phyloP scores from a whole-genome alignment of 768 basidiomycete genomes.

The Clitopilus hobsonii region DNA sequence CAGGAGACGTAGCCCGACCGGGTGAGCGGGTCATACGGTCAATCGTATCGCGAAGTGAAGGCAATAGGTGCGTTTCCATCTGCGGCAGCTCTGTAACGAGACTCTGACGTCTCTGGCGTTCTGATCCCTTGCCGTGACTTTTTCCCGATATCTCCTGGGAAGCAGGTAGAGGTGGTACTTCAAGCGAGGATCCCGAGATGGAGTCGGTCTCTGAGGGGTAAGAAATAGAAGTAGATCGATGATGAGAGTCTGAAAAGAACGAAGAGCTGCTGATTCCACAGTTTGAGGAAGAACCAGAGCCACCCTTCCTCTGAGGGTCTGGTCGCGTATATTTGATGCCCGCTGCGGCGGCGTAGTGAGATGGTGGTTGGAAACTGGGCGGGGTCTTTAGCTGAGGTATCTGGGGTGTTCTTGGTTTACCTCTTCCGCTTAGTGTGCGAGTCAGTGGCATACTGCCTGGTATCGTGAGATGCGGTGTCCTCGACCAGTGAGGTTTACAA shows the following conservation, averaged over 20 bases:
- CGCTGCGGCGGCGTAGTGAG: constrained; percentile 52
- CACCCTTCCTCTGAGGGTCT: background rate
- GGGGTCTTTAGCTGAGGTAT: constrained; percentile 18
- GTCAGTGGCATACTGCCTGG: constrained; percentile 15
- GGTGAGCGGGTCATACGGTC: constrained; percentile 67
- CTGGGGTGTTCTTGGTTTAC: constrained; percentile 38
- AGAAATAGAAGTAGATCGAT: constrained; percentile 16
- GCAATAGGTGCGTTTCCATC: constrained; percentile 61
- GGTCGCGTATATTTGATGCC: constrained; percentile 19
- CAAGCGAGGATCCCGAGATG: constrained; percentile 26
- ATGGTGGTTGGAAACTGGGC: constrained; percentile 45
- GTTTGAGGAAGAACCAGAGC: constrained; percentile 7
- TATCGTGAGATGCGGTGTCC: background rate
- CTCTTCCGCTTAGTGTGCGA: constrained; percentile 21
- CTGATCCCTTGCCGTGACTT: constrained; percentile 5
- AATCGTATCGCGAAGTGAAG: constrained; percentile 68
- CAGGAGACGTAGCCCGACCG: constrained; percentile 18
- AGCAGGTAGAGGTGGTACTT: constrained; percentile 17
- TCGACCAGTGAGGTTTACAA: no score
- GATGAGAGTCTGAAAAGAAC: constrained; percentile 6
- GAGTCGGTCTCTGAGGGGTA: constrained; percentile 17
- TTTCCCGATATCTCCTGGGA: constrained; percentile 7
- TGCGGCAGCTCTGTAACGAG: constrained; percentile 50
- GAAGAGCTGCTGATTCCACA: background rate
- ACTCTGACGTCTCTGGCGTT: constrained; percentile 29